A percentile compares a stretch with the other conserved stretches of the same genome.
Conservation (phyloP, 2,329 filamentous ascomycete species). For the Fusarium sp. region DNA sequence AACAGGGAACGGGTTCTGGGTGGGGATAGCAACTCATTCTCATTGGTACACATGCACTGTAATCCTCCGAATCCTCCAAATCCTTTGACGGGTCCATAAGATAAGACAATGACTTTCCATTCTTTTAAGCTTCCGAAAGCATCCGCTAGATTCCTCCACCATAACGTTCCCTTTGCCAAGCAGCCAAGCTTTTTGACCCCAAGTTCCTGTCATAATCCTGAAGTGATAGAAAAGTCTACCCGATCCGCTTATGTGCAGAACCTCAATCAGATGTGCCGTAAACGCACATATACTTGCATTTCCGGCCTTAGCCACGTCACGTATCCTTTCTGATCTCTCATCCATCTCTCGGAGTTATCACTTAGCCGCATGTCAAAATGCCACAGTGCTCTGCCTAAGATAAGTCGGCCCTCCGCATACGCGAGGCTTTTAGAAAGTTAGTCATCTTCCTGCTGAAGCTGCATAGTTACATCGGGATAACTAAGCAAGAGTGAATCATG, state of each 20-base stretch:
- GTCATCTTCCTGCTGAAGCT: not conserved
- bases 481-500: too few species aligned
- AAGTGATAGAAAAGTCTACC: not conserved
- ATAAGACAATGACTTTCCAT: not conserved
- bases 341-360: slow-evolving; percentile 20
- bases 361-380: slow-evolving; percentile 26
- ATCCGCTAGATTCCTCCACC: not conserved
- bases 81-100: not conserved
- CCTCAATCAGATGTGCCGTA: slow-evolving; percentile 9
- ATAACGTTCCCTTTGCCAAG: too few species aligned
- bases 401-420: slow-evolving; percentile 23
- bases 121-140: not conserved
- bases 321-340: slow-evolving; percentile 28
- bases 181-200: too few species aligned
- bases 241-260: not conserved
- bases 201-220: too few species aligned
- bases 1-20: too few species aligned
- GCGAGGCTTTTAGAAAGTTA: slow-evolving; percentile 24
- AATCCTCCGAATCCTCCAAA: slow-evolving; percentile 11
- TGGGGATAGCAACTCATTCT: not conserved
- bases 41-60: not conserved
- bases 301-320: slow-evolving; percentile 28
- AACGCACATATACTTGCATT: slow-evolving; percentile 27
- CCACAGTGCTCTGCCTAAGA: slow-evolving; percentile 26
- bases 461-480: too few species aligned